A percentile compares a stretch with the other conserved stretches of the same genome.
phyloP scores from a whole-genome alignment of 495 filamentous ascomycete genomes.

The Echria macrotheca region DNA sequence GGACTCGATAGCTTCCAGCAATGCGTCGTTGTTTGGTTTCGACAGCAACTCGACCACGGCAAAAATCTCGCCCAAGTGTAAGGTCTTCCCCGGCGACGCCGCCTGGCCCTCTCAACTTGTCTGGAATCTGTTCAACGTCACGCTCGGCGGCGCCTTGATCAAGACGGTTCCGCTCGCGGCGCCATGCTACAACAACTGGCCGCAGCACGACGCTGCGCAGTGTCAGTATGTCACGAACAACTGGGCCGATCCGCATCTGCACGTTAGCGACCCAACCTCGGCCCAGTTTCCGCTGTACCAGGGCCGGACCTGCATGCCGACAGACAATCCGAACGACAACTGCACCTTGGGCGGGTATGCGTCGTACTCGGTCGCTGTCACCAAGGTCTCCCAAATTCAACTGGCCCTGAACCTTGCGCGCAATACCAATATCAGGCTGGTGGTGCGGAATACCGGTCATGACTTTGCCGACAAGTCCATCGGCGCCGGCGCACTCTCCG shows the following conservation, averaged over 20 bases:
- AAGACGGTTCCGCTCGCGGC: constrained; percentile 51
- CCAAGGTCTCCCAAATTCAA: constrained; percentile 43
- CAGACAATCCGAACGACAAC: constrained; percentile 41
- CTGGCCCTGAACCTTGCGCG: constrained; percentile 56
- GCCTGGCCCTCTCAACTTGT: constrained; percentile 36
- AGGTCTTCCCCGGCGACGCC: constrained; percentile 44
- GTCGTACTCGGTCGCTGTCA: constrained; percentile 53
- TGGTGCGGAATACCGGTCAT: constrained; percentile 64
- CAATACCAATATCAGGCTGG: constrained; percentile 50
- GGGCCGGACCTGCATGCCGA: constrained; percentile 43
- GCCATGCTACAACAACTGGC: constrained; percentile 48
- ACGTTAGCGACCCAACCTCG: constrained; percentile 39
- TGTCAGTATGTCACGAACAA: constrained; percentile 33
- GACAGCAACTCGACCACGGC: neutral
- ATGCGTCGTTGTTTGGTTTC: constrained; percentile 13
- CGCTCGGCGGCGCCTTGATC: constrained; percentile 49
- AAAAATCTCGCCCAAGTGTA: constrained; percentile 31
- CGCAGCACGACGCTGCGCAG: constrained; percentile 38
- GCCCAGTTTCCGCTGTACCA: constrained; percentile 47
- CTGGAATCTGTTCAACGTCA: constrained; percentile 42
- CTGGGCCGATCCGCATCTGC: constrained; percentile 27
- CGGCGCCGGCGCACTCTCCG: constrained; percentile 45
- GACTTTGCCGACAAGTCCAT: constrained; percentile 49
- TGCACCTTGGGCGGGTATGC: constrained; percentile 58
- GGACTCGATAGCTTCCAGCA: neutral